phyloP scores from a whole-genome alignment of 345 rosid genomes.

The Cardamine occulta region DNA sequence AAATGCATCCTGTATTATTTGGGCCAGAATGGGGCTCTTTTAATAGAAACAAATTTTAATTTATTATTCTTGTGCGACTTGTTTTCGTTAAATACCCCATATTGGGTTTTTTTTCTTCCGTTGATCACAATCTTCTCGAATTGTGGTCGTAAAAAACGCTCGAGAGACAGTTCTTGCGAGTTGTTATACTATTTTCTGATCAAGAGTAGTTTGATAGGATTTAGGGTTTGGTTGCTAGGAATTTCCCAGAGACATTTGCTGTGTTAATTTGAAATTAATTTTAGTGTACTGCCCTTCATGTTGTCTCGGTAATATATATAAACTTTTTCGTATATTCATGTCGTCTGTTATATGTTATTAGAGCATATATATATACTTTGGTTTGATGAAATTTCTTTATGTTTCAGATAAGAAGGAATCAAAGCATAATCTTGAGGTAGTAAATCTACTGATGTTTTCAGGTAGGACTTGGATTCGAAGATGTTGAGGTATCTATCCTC shows the following conservation, averaged over 20 bases:
- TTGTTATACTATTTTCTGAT: background rate
- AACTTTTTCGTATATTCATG: background rate
- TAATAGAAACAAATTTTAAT: background rate
- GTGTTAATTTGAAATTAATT: background rate
- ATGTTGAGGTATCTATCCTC: constrained; percentile 37
- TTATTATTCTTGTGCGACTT: background rate
- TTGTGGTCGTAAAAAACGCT: background rate
- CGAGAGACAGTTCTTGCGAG: background rate
- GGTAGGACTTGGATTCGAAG: constrained; percentile 27
- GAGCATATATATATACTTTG: background rate
- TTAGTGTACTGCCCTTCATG: background rate
- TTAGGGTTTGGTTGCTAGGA: background rate
- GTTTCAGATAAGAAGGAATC: constrained; percentile 35
- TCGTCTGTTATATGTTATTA: background rate
- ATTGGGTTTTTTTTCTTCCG: background rate
- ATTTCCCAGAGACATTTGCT: background rate
- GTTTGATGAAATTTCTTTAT: background rate
- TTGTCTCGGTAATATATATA: background rate
- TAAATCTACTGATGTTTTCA: constrained; percentile 16
- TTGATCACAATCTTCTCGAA: constrained; percentile 12
- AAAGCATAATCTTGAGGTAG: constrained; percentile 23
- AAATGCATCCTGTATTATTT: background rate
- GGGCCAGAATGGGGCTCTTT: constrained; percentile 17
- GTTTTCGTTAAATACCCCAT: background rate
- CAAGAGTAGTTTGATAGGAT: constrained; percentile 1